phyloP scores from a whole-genome alignment of 164 flowering plant genomes.

The Warburgia ugandensis region DNA sequence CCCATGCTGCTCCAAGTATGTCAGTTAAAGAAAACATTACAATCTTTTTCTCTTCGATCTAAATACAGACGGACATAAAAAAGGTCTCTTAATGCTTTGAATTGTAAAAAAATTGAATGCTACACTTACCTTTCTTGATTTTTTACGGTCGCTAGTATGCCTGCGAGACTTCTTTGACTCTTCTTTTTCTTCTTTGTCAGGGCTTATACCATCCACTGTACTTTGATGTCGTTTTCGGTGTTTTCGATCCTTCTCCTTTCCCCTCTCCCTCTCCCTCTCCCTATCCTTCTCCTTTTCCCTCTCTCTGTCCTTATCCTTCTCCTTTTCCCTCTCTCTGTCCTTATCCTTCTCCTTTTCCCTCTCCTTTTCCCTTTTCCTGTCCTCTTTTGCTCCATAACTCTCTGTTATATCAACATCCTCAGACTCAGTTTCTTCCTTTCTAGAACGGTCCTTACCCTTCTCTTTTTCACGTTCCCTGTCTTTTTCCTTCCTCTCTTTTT shows the following conservation, averaged over 20 bases:
- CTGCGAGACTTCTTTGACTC: slow-evolving; percentile 65
- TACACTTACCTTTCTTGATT: slow-evolving; percentile 85
- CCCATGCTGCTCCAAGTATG: slow-evolving; percentile 56
- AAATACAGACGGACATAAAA: no score
- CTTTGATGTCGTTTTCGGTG: slow-evolving; percentile 68
- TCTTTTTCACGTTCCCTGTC: slow-evolving; percentile 66
- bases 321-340: no score
- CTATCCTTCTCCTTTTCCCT: no score
- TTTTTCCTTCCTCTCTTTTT: slow-evolving; percentile 53
- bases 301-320: no score
- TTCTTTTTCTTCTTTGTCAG: slow-evolving; percentile 75
- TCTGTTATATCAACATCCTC: slow-evolving; percentile 51
- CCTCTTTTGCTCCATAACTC: no score
- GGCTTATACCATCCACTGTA: slow-evolving; percentile 45
- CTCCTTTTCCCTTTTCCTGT: slow-evolving; percentile 61
- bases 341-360: slow-evolving; percentile 69
- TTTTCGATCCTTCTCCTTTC: slow-evolving; percentile 60
- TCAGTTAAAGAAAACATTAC: no score
- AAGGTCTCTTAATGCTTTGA: no score
- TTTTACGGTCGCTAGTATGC: slow-evolving; percentile 79
- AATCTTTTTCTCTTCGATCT: no score
- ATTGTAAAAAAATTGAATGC: no score
- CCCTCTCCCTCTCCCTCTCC: no score
- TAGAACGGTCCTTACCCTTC: slow-evolving; percentile 62
- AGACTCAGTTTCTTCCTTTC: slow-evolving; percentile 64